Base-by-base conservation (phyloP, 2,329 filamentous ascomycete species). In the Talaromyces piceae region DNA sequence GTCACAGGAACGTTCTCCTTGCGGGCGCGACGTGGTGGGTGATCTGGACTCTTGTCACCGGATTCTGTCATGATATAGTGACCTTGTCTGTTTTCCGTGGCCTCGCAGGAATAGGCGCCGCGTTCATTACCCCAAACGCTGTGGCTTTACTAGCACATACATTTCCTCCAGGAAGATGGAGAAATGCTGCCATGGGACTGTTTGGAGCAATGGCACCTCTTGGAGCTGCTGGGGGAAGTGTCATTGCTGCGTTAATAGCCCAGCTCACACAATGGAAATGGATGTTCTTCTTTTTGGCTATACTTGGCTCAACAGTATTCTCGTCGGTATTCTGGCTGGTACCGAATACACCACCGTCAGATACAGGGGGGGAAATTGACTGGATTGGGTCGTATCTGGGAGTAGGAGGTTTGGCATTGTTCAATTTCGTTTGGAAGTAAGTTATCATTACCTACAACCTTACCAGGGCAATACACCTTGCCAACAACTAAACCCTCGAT, bases 1-100 rank as follows among this genome's bases (percentile, higher is more conserved):
- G 81, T 0, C 75, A 82, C 63, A 79, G 79, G 60, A 69, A 64
- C 3, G 62, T 82, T 27, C 75, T 84, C 39, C 57, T 82, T 9
- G 57, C 69, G 47, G 81, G 81, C 2, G 76, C 79, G 26, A 50
- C 68, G 11, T 83, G 79, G 78, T 78, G 79, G 30, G 69, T 74
- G 0, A 33, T 77, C 4, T 83, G 77, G 73, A 76, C 75, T 2
- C 60, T 80, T 11, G 54, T 77, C 1, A 71, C 70, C 3, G 80
- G 77, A 0, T 77, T 77, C 50, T 72, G 66, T 37, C 65, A 62
- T 3, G 67, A 62, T 3, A 72, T 72, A 37, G 61, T 72, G 2
- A 58, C 69, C 0, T 76, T 79, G 49, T 63, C 71, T n/a, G 61
- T 70, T 1, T 62, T 71, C 33, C 67, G 76, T 2, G 77, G 72